Conservation (phyloP, 75 land plant species). For the Gnetum montanum region DNA sequence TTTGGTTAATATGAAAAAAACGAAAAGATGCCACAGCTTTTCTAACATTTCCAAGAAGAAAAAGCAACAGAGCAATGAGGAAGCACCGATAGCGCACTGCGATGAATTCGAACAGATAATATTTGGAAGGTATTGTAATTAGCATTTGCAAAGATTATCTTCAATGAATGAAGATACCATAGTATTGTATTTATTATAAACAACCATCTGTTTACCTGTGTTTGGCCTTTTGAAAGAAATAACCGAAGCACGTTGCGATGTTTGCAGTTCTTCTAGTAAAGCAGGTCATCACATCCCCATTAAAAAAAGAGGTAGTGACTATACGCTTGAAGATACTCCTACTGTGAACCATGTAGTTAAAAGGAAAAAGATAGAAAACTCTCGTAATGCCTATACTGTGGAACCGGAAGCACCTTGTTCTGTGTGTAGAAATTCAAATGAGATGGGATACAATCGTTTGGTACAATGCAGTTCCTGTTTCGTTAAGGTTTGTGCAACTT, state of each 20-base stretch:
- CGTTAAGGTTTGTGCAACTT: conserved; percentile 20
- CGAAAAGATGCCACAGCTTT: too few relatives aligned
- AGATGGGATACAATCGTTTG: conserved; percentile 26
- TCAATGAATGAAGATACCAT: too few relatives aligned
- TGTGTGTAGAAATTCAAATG: conserved; percentile 41
- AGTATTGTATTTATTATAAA: too few relatives aligned
- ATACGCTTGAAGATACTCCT: not conserved
- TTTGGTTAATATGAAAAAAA: too few relatives aligned
- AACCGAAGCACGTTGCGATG: too few relatives aligned
- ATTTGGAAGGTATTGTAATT: conserved; percentile 3
- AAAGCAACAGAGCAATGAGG: not conserved
- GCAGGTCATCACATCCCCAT: not conserved
- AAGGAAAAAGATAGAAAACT: conserved; percentile 1
- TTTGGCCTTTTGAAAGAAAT: too few relatives aligned
- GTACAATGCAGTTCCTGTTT: conserved; percentile 34
- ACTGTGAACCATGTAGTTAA: not conserved
- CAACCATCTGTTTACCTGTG: too few relatives aligned
- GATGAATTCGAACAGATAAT: not conserved
- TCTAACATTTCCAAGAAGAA: not conserved
- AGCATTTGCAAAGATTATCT: too few relatives aligned
- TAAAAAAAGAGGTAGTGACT: not conserved
- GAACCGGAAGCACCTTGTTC: conserved; percentile 36
- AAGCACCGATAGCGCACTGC: not conserved
- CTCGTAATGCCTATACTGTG: not conserved
- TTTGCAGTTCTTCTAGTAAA: not conserved